Evolutionary conservation across 495 filamentous ascomycete species (phyloP), one percentile per base, ranked within the genome.

Genomic region (Aeminium ludgeri): DNA sequence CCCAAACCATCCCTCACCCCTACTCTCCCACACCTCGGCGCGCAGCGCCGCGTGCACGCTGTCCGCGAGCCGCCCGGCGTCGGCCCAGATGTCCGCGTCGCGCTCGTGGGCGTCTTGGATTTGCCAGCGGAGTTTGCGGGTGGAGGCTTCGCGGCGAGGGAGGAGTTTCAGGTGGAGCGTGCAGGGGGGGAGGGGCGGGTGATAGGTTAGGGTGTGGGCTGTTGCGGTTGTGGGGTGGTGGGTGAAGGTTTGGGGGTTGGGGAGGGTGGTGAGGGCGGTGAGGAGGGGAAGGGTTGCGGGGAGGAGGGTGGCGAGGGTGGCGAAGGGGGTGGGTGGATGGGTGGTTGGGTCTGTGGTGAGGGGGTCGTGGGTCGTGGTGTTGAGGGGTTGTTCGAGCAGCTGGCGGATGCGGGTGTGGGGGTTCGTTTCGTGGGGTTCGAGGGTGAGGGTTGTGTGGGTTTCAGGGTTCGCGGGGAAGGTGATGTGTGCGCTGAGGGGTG

Each of bases 331-430:
- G 37, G n/a, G 20, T 40, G 37, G n/a, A 40, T 7, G 18, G 18
- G 20, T n/a, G 36, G 3, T 12, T 7, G 36, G n/a, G 34, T 6
- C 4, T 13, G n/a, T 19, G 29, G 8, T 8, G 23, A 25, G 23
- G 23, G 23, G 23, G 8, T 65, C 23, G 17, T 7, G 29, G 20
- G 11, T 48, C 18, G 61, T 55, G 3, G 62, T 62, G 54, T 86
- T 86, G 37, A 89, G 58, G 29, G 71, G 61, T 13, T 61, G 61
- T 6, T 67, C 69, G 10, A 95, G 63, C 20, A 70, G 60, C 39
- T 80, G 73, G 28, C 72, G 61, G 15, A 86, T 74, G 12, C 80
- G 72, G 33, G 78, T 64, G 54, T 93, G 86, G 0, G 86, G 86
- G 46, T 84, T 92, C 17, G n/a, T 37, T 29, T 32, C 35, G 11